Percentiles rank a stretch among this genome's conserved stretches.
Evolutionary conservation across 345 rosid species (phyloP).

Genomic region (Dovyalis caffra): DNA sequence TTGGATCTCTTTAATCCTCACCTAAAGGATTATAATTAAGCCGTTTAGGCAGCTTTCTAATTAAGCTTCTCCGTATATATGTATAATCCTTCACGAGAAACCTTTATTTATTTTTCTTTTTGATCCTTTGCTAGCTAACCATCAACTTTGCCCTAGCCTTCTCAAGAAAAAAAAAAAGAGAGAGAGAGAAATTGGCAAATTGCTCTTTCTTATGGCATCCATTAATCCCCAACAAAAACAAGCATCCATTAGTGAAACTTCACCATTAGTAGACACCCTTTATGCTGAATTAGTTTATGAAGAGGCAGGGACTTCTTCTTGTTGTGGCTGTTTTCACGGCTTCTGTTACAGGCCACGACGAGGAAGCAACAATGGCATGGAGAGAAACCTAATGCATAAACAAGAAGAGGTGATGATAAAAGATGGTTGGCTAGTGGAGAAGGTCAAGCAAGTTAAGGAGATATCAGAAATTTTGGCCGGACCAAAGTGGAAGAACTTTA

Average conservation of each 20-base stretch:
- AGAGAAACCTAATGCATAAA: conserved; percentile 9
- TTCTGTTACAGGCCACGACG: conserved; percentile 23
- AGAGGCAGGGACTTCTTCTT: conserved; percentile 16
- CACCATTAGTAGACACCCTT: background rate
- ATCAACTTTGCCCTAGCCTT: too few relatives aligned
- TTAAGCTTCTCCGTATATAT: too few relatives aligned
- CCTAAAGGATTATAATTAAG: too few relatives aligned
- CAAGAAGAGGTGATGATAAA: conserved; percentile 11
- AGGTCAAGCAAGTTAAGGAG: conserved; percentile 38
- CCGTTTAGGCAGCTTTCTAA: too few relatives aligned
- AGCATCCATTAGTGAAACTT: background rate
- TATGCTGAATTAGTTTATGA: conserved; percentile 32
- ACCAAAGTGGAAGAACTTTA: conserved; percentile 65
- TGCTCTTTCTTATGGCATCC: too few relatives aligned
- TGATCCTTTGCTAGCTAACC: too few relatives aligned
- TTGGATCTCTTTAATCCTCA: too few relatives aligned
- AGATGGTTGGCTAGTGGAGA: conserved; percentile 36
- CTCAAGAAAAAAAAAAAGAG: too few relatives aligned
- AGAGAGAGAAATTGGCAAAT: too few relatives aligned
- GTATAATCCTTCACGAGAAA: too few relatives aligned
- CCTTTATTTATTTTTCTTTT: too few relatives aligned
- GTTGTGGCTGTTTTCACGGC: conserved; percentile 43
- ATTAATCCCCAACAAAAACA: too few relatives aligned
- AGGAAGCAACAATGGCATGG: conserved; percentile 8
- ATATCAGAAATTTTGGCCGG: conserved; percentile 53